phyloP scores from a whole-genome alignment of 106 monocot genomes.

The Dendrobium catenatum region DNA sequence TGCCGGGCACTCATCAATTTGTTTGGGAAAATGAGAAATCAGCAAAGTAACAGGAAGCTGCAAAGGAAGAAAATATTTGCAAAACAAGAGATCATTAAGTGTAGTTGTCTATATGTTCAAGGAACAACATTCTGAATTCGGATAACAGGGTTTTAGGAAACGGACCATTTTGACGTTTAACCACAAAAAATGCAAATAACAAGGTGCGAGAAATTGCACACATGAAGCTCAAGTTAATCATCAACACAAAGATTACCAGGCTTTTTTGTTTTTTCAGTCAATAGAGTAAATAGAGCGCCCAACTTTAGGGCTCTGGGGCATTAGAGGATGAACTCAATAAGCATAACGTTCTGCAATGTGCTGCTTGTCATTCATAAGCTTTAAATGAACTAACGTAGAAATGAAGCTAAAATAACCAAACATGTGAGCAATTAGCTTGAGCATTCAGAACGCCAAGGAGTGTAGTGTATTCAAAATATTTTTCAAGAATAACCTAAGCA shows the following conservation, averaged over 20 bases:
- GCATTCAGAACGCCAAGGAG: neutral
- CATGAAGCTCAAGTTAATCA: neutral
- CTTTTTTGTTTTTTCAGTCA: neutral
- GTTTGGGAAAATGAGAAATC: slow-evolving; percentile 61
- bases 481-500: neutral
- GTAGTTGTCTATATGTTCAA: neutral
- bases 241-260: neutral
- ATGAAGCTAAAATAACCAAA: neutral
- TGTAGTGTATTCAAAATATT: neutral
- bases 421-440: neutral
- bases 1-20: slow-evolving; percentile 45
- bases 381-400: neutral
- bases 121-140: neutral
- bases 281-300: neutral
- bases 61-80: neutral
- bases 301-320: neutral
- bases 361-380: neutral
- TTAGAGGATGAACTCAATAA: neutral
- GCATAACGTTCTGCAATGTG: neutral
- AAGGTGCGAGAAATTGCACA: neutral
- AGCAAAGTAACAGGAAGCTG: slow-evolving; percentile 75
- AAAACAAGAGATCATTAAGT: neutral
- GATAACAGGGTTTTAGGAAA: neutral
- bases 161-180: no score
- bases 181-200: no score